Evolutionary conservation across 2,329 filamentous ascomycete species (phyloP).

Genomic region (Colletotrichum sp.): DNA sequence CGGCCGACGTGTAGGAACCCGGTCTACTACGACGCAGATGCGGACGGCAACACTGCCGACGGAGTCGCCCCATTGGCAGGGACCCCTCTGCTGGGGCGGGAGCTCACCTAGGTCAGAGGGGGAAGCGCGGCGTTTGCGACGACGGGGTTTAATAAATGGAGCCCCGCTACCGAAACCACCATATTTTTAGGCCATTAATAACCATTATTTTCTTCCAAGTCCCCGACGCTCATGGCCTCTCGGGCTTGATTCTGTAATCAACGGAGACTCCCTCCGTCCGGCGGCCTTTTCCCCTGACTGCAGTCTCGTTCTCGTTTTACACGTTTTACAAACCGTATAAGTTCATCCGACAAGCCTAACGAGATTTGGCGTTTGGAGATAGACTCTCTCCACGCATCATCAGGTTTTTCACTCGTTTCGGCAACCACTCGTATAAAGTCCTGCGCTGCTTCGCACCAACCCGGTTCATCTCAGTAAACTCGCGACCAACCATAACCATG

Average conservation of each 20-base stretch:
- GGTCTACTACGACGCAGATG: not conserved
- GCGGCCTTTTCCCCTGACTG: not conserved
- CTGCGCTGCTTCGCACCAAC: not conserved
- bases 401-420: not conserved
- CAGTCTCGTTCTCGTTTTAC: not conserved
- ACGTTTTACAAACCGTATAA: not conserved
- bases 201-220: not conserved
- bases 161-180: constrained; percentile 15
- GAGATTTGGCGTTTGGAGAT: not conserved
- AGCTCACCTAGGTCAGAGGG: not conserved
- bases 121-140: not conserved
- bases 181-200: not conserved
- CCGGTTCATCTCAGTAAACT: not conserved
- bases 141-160: not conserved
- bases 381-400: not conserved
- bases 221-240: not conserved
- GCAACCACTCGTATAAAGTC: not conserved
- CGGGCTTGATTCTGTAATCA: not conserved
- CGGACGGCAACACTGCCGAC: not conserved
- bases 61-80: not conserved
- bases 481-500: not conserved
- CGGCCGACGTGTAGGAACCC: not conserved
- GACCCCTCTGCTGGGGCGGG: not conserved
- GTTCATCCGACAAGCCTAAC: not conserved
- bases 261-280: not conserved